Evolutionary conservation across 768 basidiomycete genomes (phyloP).

Genomic region (Suillus fuscotomentosus): DNA sequence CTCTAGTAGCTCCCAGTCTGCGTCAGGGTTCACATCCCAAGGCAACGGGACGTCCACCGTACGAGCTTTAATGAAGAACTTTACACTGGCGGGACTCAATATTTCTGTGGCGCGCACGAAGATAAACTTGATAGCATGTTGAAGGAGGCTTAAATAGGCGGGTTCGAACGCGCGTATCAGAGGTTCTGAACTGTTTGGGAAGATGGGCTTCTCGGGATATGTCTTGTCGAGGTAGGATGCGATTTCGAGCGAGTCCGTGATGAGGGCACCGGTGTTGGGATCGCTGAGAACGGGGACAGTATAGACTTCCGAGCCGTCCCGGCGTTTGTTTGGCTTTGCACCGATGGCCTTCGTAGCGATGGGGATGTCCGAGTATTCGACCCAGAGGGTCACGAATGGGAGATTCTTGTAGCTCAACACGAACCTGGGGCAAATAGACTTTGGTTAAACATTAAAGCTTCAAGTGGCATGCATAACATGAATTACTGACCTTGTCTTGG

Average conservation of each 20-base stretch:
- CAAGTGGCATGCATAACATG: background rate
- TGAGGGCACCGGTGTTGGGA: conserved; percentile 23
- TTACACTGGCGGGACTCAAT: conserved; percentile 34
- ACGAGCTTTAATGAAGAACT: conserved; percentile 38
- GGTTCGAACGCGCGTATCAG: conserved; percentile 23
- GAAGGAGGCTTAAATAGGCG: background rate
- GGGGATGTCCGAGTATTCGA: conserved; percentile 34
- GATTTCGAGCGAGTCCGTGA: conserved; percentile 32
- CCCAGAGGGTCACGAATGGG: conserved; percentile 32
- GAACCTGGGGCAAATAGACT: conserved; percentile 19
- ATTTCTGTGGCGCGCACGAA: conserved; percentile 23
- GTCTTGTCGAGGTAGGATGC: conserved; percentile 35
- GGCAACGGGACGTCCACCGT: conserved; percentile 30
- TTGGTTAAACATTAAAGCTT: background rate
- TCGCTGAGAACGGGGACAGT: conserved; percentile 36
- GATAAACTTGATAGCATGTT: conserved; percentile 11
- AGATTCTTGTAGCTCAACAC: conserved; percentile 32
- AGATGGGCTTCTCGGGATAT: conserved; percentile 31
- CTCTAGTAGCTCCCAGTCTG: conserved; percentile 25
- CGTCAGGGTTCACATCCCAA: conserved; percentile 36
- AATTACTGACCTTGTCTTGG: conserved; percentile 33
- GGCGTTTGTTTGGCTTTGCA: conserved; percentile 15
- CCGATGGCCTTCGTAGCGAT: conserved; percentile 25
- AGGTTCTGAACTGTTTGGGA: conserved; percentile 21
- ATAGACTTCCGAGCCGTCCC: conserved; percentile 21